Evolutionary conservation across 371 early-diverging fungal species (phyloP), one percentile per base, ranked within the genome.

Genomic region (Lichtheimia ornata): DNA sequence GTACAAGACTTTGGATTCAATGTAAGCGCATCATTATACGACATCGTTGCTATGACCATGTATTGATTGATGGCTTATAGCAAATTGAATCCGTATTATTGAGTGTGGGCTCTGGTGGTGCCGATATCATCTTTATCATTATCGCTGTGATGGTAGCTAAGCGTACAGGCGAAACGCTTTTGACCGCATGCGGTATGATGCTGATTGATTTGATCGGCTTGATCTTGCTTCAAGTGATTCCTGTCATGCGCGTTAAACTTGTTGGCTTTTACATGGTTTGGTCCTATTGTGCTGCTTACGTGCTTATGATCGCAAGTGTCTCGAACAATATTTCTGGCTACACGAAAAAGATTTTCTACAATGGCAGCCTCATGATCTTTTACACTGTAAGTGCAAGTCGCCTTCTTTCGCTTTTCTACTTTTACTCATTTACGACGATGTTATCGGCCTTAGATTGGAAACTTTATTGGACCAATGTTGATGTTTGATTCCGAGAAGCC

Each of bases 1-100:
- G 61, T 63, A 17, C 58, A 66, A 30, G 64, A 63, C 3, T 73
- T 77, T 67, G 74, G 74, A 3, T 77, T 73, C 49, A 63, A 59
- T n/a, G 76, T 70, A 66, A 68, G 71, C 60, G 25, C 20, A 41
- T 20, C 27, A 14, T 17, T 11, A 15, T 22, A 27, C 54, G 14
- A 43, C 20, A 4, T 24, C 15, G 11, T 17, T 12, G 5, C 44
- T 40, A 24, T 47, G 17, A 15, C 42, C 6, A 6, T 1, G 9
- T 17, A 18, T 25, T 35, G 17, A 42, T 22, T 41, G 6, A 54
- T 42, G 49, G n/a, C 20, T 28, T 47, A 24, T 41, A 76, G 77
- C 64, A 63, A 25, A 22, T 71, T 13, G 61, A 77, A 67, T 49
- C 68, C 2, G 66, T 69, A 4, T 54, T 77, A n/a, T 59, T 77